Base-by-base conservation (phyloP, 1,284 basidiomycete species). In the Mrakiaceae sp. region DNA sequence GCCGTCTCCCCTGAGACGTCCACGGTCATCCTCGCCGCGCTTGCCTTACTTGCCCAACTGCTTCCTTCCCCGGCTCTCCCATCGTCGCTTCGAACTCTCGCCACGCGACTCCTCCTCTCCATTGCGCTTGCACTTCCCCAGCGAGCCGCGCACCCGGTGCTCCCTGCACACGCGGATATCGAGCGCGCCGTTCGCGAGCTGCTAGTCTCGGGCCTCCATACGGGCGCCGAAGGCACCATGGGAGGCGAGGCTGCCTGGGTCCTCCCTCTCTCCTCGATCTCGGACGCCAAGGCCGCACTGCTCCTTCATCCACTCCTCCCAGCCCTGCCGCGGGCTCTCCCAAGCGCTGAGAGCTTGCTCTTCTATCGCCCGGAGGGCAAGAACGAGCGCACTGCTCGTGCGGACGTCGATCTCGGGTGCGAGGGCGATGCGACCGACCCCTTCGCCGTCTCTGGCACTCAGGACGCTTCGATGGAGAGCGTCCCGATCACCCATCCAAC, bases 271-370 rank as follows among this genome's bases (percentile, higher is more conserved):
- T 1, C 3, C 57, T 40, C 42, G 9, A 53, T 40, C 43, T 7
- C 43, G 42, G 8, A 10, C 55, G 55, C 16, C 50, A 44, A 39
- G 5, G 7, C 56, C 42, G 50, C 56, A 5, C 27, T 54, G 16
- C 53, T 60, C 39, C 59, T 66, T 16, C 64, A 66, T 16, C 64
- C 64, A 16, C 60, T 66, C 11, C 64, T 63, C n/a, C 62, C 62
- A 0, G 27, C 62, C 43, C 62, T 63, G 14, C 55, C 62, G 46
- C 62, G 62, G 0, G 55, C 62, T 10, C 56, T 63, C 43, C 62
- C 62, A 4, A 6, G 47, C 6, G 55, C 62, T 1, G 47, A 39
- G n/a, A 50, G 46, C 40, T 49, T 63, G 50, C 47, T 63, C 47
- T 63, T 63, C 48, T 63, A 63, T 49, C 49, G 52, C 43, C 14